A percentile compares a stretch with the other conserved stretches of the same genome.
Evolutionary conservation across 306 rosid species (phyloP).

Genomic region (Fagus crenata): DNA sequence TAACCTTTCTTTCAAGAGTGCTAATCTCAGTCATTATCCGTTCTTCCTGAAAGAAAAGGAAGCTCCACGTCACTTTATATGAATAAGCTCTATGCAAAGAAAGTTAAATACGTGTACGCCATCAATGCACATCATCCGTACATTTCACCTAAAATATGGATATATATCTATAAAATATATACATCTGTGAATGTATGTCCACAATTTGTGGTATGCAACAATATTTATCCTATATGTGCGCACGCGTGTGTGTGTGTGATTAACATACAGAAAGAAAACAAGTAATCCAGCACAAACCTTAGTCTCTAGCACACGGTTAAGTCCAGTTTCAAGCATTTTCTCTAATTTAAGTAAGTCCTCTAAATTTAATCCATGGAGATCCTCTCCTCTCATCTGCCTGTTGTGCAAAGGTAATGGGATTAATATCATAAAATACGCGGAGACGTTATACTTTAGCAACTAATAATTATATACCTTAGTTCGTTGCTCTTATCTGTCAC

Average conservation of each 20-base stretch:
- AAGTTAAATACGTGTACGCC: no score
- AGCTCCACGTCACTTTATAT: background rate
- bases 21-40: conserved; percentile 30
- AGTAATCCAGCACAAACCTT: conserved; percentile 26
- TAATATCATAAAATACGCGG: background rate
- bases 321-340: conserved; percentile 33
- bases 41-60: conserved; percentile 30
- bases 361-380: conserved; percentile 35
- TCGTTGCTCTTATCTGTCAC: conserved; percentile 32
- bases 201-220: no score
- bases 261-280: background rate
- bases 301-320: conserved; percentile 34
- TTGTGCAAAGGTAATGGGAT: background rate
- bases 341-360: conserved; percentile 39
- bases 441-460: background rate
- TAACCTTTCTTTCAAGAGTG: conserved; percentile 38
- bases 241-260: background rate
- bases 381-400: conserved; percentile 45
- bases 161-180: no score
- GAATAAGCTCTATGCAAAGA: background rate
- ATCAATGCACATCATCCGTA: no score
- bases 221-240: no score
- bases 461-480: conserved; percentile 32
- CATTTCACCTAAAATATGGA: no score
- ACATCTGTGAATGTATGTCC: no score